A percentile compares a stretch with the other conserved stretches of the same genome.
Conservation (phyloP, 805 yeast genomes). For the Candida chauliodis region DNA sequence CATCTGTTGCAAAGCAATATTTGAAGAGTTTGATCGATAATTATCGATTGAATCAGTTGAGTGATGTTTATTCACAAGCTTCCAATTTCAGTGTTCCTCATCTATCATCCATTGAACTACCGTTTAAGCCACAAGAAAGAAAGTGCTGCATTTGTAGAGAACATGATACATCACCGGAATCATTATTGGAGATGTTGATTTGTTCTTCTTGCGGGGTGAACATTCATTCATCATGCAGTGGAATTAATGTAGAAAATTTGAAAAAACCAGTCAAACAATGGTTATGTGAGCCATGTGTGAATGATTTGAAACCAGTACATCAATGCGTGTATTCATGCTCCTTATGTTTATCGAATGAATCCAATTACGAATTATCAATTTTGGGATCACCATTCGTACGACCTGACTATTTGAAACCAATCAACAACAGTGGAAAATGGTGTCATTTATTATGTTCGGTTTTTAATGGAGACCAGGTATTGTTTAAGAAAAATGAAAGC, state of each 20-base stretch:
- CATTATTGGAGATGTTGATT: slow-evolving; percentile 37
- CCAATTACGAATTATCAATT: slow-evolving; percentile 43
- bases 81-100: slow-evolving; percentile 17
- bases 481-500: slow-evolving; percentile 11
- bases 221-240: slow-evolving; percentile 73
- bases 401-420: slow-evolving; percentile 70
- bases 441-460: slow-evolving; percentile 72
- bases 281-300: slow-evolving; percentile 79
- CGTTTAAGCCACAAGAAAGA: slow-evolving; percentile 22
- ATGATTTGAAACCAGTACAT: slow-evolving; percentile 58
- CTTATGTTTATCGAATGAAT: slow-evolving; percentile 58
- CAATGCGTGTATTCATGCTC: slow-evolving; percentile 59
- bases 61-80: slow-evolving; percentile 22
- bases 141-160: slow-evolving; percentile 60
- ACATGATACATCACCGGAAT: slow-evolving; percentile 21
- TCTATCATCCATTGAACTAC: slow-evolving; percentile 14
- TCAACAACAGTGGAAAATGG: slow-evolving; percentile 64
- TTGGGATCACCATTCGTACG: slow-evolving; percentile 36
- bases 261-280: slow-evolving; percentile 42
- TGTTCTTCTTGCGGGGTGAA: slow-evolving; percentile 67
- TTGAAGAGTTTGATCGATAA: slow-evolving; percentile 13
- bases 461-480: slow-evolving; percentile 42
- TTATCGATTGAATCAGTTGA: slow-evolving; percentile 21
- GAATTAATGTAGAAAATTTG: slow-evolving; percentile 25
- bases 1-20: background rate